Evolutionary conservation across 192 early-diverging fungal genomes (phyloP).

Genomic region (Backusella morwellensis): DNA sequence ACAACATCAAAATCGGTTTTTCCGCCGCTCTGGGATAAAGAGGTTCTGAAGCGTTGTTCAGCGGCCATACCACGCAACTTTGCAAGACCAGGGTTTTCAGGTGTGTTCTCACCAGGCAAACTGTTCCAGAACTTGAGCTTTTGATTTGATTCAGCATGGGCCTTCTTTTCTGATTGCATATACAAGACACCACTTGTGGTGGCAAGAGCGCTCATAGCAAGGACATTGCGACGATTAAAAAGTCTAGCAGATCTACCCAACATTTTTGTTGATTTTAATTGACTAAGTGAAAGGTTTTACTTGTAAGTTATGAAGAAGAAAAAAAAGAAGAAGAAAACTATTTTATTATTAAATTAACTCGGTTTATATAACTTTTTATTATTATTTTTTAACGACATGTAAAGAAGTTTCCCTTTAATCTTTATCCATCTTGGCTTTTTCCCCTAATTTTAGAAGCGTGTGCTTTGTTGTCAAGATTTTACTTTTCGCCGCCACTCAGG

Average conservation of each 20-base stretch:
- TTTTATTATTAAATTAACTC: background rate
- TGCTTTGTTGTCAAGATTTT: conserved; percentile 4
- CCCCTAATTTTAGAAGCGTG: background rate
- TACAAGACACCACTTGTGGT: background rate
- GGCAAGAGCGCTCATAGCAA: background rate
- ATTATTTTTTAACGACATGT: background rate
- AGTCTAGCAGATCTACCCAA: conserved; percentile 11
- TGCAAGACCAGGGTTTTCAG: conserved; percentile 10
- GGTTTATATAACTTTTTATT: background rate
- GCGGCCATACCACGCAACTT: conserved; percentile 16
- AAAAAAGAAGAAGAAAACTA: background rate
- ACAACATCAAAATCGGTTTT: conserved; percentile 13
- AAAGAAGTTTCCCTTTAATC: conserved; percentile 3
- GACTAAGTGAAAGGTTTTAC: background rate
- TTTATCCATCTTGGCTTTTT: conserved; percentile 5
- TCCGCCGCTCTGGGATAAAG: conserved; percentile 2
- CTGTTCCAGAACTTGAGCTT: conserved; percentile 11
- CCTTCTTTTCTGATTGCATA: background rate
- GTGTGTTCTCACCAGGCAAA: conserved; percentile 18
- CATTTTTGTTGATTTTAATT: background rate
- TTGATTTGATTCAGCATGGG: conserved; percentile 14
- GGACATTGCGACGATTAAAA: background rate
- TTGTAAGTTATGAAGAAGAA: background rate
- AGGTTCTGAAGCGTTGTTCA: conserved; percentile 15
- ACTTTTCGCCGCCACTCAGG: background rate